Base-by-base conservation (phyloP, 1,284 basidiomycete species). In the Wallemia mellicola region DNA sequence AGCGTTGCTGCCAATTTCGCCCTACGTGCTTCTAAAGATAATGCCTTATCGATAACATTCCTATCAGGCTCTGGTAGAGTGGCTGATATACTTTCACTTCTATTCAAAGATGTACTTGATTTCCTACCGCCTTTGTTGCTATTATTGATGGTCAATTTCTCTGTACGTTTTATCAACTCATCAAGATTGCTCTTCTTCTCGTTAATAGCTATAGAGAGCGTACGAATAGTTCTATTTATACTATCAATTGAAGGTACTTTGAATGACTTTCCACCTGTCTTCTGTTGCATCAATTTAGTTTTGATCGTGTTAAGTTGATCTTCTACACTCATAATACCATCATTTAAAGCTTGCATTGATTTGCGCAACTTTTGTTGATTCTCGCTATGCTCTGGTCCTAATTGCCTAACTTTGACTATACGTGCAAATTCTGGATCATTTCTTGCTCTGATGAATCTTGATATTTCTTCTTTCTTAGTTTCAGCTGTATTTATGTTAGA, bases 331-430 rank as follows among this genome's bases (percentile, higher is more conserved):
- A 57, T 27, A 7, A 28, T 32, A 32, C 27, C 22, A 28, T 27
- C 26, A n/a, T 9, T 17, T n/a, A 26, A 24, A 7, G 38, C 83
- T 64, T 79, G 73, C 33, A 84, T 79, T 60, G 76, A 74, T 60
- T 79, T 77, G 54, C 86, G 76, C 27, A 91, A 70, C 60, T 81
- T 79, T 14, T 73, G 77, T 66, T 87, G 87, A 1, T 79, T 81
- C 67, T 89, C 86, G n/a, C 79, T 72, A 65, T 86, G 81, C 65
- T 91, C 87, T 0, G 87, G 86, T 3, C 81, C 82, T n/a, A 91
- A 73, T n/a, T 81, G 80, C 59, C 85, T 75, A 0, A 79, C 72
- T 66, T 79, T 83, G 48, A 89, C 71, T 75, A 87, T 81, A 65
- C 79, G 83, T 15, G 81, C 77, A 67, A 86, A 86, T 54, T 82